Evolutionary conservation across 768 basidiomycete species (phyloP).

Genomic region (Clavulina sp.): DNA sequence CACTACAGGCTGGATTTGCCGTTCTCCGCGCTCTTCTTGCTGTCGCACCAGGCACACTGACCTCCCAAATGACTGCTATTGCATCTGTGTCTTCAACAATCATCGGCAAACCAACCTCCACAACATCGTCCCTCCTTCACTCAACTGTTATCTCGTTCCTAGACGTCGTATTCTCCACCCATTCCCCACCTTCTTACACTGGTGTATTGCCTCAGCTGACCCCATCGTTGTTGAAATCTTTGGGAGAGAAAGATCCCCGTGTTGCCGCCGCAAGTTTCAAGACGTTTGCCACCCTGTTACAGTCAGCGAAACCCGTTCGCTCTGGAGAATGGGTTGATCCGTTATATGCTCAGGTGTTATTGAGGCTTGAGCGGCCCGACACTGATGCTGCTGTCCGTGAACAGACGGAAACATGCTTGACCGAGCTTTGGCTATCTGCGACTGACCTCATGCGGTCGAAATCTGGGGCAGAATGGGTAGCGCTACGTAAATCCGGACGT

Average conservation of each 20-base stretch:
- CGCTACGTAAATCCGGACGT: conserved; percentile 51
- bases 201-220: conserved; percentile 48
- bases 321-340: conserved; percentile 46
- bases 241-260: conserved; percentile 73
- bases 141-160: conserved; percentile 76
- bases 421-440: conserved; percentile 75
- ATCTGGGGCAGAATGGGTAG: conserved; percentile 63
- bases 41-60: conserved; percentile 70
- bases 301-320: conserved; percentile 46
- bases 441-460: conserved; percentile 49
- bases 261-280: conserved; percentile 78
- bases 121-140: conserved; percentile 67
- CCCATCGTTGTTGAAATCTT: conserved; percentile 53
- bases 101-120: conserved; percentile 48
- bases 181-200: conserved; percentile 41
- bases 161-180: conserved; percentile 58
- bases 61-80: conserved; percentile 47
- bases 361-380: conserved; percentile 55
- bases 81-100: conserved; percentile 45
- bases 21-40: conserved; percentile 57
- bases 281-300: conserved; percentile 68
- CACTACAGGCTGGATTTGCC: conserved; percentile 72
- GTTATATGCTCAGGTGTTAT: conserved; percentile 58
- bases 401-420: conserved; percentile 66
- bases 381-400: conserved; percentile 84